Evolutionary conservation across 2,329 filamentous ascomycete species (phyloP).

Genomic region (Botrytis sinoallii): DNA sequence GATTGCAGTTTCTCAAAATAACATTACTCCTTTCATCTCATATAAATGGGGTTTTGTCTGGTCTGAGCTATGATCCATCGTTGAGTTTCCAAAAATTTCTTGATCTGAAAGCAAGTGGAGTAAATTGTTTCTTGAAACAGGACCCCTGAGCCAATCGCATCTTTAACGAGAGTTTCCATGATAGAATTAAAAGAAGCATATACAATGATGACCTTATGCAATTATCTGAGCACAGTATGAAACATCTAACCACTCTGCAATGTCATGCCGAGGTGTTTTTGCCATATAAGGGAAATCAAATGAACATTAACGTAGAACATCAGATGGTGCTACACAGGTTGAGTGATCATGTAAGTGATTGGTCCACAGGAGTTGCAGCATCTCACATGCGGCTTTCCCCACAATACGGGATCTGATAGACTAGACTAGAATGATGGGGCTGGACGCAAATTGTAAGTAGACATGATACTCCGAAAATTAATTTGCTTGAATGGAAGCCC

Average conservation of each 20-base stretch:
- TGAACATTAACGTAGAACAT: neutral
- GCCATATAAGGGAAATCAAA: neutral
- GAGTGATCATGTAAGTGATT: neutral
- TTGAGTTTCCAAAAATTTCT: neutral
- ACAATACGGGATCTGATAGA: neutral
- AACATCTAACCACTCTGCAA: neutral
- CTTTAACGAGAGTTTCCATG: neutral
- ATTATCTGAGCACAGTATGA: neutral
- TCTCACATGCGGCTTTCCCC: neutral
- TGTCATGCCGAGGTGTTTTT: neutral
- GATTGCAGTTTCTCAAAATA: neutral
- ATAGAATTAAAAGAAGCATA: neutral
- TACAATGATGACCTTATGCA: neutral
- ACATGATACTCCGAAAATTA: neutral
- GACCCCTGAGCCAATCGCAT: neutral
- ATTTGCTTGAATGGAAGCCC: neutral
- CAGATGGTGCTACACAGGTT: neutral
- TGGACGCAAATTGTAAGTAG: neutral
- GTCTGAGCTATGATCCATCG: neutral
- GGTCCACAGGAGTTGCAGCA: neutral
- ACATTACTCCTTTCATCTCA: neutral
- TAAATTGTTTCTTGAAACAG: neutral
- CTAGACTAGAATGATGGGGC: neutral
- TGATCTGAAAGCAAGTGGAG: neutral
- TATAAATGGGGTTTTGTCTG: neutral